Conservation (phyloP, 164 flowering plant species). For the Aristolochia contorta region DNA sequence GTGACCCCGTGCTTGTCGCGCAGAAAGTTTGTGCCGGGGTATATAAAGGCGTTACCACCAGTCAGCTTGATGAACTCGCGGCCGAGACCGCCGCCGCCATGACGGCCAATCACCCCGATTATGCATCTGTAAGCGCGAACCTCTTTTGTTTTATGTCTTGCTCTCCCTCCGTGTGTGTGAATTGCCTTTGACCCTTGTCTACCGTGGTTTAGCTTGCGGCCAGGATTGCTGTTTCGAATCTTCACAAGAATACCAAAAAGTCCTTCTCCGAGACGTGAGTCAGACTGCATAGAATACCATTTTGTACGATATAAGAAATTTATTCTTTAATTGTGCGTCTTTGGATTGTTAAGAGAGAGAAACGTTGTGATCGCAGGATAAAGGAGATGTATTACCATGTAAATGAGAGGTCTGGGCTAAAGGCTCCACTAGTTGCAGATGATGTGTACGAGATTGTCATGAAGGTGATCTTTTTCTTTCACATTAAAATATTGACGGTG, state of each 20-base stretch:
- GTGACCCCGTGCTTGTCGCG: constrained; percentile 88
- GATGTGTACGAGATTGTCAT: constrained; percentile 93
- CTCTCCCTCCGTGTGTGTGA: not conserved
- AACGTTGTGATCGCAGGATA: constrained; percentile 35
- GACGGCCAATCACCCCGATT: constrained; percentile 97
- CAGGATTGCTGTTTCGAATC: constrained; percentile 88
- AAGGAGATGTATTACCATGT: constrained; percentile 70
- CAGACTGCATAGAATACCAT: not conserved
- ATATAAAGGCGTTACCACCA: constrained; percentile 94
- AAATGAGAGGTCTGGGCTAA: constrained; percentile 66
- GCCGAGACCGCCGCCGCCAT: constrained; percentile 96
- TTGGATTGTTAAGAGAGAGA: not conserved
- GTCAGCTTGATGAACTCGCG: constrained; percentile 93
- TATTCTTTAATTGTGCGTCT: not conserved
- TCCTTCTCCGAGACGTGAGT: constrained; percentile 95
- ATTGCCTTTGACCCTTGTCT: not conserved
- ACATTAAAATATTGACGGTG: not conserved
- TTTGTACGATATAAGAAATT: not conserved
- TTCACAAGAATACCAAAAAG: constrained; percentile 91
- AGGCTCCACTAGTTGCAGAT: constrained; percentile 86
- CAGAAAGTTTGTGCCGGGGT: constrained; percentile 99
- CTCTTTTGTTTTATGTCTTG: not conserved
- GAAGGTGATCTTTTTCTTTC: constrained; percentile 43
- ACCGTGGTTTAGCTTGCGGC: constrained; percentile 67
- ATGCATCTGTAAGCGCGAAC: constrained; percentile 58